Percentiles rank a stretch among this genome's conserved stretches.
phyloP scores from a whole-genome alignment of 495 filamentous ascomycete species.

The Lophium mytilinum region DNA sequence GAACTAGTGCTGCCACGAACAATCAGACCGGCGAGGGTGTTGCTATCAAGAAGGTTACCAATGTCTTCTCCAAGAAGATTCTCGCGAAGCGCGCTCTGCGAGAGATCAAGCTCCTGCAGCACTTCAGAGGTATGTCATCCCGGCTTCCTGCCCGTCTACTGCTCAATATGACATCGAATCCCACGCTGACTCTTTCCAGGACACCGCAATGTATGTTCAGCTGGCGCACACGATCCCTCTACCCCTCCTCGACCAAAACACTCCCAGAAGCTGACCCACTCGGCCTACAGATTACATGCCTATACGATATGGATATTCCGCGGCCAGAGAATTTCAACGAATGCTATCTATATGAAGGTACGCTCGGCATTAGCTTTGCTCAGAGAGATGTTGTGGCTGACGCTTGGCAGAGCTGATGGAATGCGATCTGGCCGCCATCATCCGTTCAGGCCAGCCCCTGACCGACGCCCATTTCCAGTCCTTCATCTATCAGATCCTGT shows the following conservation, averaged over 20 bases:
- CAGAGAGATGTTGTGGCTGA: conserved; percentile 14
- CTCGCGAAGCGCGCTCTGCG: conserved; percentile 92
- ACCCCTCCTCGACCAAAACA: not conserved
- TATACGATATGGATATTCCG: conserved; percentile 99
- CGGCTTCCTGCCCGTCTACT: not conserved
- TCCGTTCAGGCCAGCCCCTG: conserved; percentile 93
- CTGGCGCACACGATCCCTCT: conserved; percentile 7
- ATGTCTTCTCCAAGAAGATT: conserved; percentile 99
- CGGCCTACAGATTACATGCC: conserved; percentile 74
- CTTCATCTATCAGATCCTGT: conserved; percentile 99
- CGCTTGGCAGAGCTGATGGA: conserved; percentile 81
- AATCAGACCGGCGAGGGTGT: conserved; percentile 88
- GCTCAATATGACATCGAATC: not conserved
- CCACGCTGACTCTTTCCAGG: conserved; percentile 26
- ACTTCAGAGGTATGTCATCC: conserved; percentile 64
- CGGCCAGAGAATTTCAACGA: conserved; percentile 98
- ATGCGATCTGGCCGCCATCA: conserved; percentile 96
- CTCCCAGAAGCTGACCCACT: conserved; percentile 4
- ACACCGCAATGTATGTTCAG: conserved; percentile 56
- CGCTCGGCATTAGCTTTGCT: not conserved
- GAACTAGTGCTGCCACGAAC: conserved; percentile 73
- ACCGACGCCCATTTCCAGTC: conserved; percentile 99
- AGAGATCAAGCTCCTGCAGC: conserved; percentile 97
- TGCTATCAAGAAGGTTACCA: conserved; percentile 98
- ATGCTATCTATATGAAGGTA: conserved; percentile 97